Percentiles rank a stretch among this genome's conserved stretches.
Conservation (phyloP, 2,329 filamentous ascomycete genomes). For the Exophiala dermatitidis region DNA sequence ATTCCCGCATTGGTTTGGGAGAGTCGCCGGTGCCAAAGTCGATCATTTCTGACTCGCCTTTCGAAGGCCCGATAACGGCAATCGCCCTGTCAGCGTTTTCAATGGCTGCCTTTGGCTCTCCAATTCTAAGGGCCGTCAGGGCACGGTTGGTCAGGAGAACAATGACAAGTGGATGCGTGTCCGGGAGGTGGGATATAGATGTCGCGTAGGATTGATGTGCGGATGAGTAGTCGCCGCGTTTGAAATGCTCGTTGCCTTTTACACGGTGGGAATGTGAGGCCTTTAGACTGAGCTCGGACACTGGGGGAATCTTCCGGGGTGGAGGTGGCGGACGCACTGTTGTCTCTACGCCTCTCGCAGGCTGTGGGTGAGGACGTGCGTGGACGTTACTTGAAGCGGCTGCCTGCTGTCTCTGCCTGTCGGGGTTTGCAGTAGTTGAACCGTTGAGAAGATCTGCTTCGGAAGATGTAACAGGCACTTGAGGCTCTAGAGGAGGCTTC, state of each 20-base stretch:
- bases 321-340: slow-evolving; percentile 32
- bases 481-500: slow-evolving; percentile 49
- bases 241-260: slow-evolving; percentile 81
- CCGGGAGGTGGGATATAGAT: slow-evolving; percentile 67
- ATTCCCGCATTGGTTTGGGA: slow-evolving; percentile 79
- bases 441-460: slow-evolving; percentile 60
- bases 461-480: slow-evolving; percentile 38
- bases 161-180: slow-evolving; percentile 73
- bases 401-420: slow-evolving; percentile 28
- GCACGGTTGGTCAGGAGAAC: slow-evolving; percentile 88
- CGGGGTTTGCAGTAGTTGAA: slow-evolving; percentile 20
- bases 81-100: slow-evolving; percentile 76
- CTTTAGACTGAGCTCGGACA: slow-evolving; percentile 63
- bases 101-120: slow-evolving; percentile 81
- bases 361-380: slow-evolving; percentile 29
- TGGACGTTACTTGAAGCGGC: slow-evolving; percentile 31
- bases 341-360: slow-evolving; percentile 10
- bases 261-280: slow-evolving; percentile 71
- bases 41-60: slow-evolving; percentile 74
- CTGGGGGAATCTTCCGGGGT: slow-evolving; percentile 51
- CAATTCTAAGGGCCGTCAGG: slow-evolving; percentile 82
- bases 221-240: slow-evolving; percentile 82
- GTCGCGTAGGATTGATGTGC: slow-evolving; percentile 77
- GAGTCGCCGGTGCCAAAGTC: slow-evolving; percentile 57
- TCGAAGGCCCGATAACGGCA: slow-evolving; percentile 67